Percentiles rank a stretch among this genome's conserved stretches.
phyloP scores from a whole-genome alignment of 1,139 yeast genomes.

The Diutina sp. region DNA sequence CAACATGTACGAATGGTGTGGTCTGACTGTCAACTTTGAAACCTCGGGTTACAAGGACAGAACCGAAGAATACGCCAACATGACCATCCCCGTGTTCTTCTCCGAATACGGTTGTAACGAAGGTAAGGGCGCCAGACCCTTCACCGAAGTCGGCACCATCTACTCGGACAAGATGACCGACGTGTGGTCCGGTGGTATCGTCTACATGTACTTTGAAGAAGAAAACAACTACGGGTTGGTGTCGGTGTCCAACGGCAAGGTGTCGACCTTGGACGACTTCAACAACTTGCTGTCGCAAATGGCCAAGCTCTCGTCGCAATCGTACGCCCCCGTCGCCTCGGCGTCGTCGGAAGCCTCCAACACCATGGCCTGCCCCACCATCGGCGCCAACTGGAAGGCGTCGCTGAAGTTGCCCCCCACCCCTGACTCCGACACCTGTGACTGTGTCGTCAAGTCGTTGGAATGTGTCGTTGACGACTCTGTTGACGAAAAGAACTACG shows the following conservation, averaged over 20 bases:
- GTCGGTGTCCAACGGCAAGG: slow-evolving; percentile 17
- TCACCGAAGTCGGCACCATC: slow-evolving; percentile 51
- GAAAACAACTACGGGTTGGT: slow-evolving; percentile 67
- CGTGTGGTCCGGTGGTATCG: slow-evolving; percentile 84
- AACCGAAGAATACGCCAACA: slow-evolving; percentile 46
- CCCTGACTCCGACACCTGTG: slow-evolving; percentile 48
- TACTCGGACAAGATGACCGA: slow-evolving; percentile 31
- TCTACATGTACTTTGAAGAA: slow-evolving; percentile 66
- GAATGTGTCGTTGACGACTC: slow-evolving; percentile 34
- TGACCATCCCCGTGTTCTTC: slow-evolving; percentile 71
- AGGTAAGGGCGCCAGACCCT: slow-evolving; percentile 42
- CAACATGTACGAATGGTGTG: slow-evolving; percentile 92
- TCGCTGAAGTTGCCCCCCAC: slow-evolving; percentile 50
- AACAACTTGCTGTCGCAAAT: slow-evolving; percentile 42
- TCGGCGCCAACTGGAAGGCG: slow-evolving; percentile 40
- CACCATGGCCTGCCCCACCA: slow-evolving; percentile 31
- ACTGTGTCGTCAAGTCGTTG: slow-evolving; percentile 38
- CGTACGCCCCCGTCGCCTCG: slow-evolving; percentile 17
- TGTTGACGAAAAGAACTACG: slow-evolving; percentile 27
- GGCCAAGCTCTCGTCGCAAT: slow-evolving; percentile 27
- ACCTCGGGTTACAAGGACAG: slow-evolving; percentile 59
- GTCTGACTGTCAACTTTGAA: slow-evolving; percentile 46
- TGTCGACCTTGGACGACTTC: slow-evolving; percentile 38
- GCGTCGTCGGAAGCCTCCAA: slow-evolving; percentile 16
- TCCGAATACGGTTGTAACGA: slow-evolving; percentile 90